Evolutionary conservation across 305 asterid species (phyloP), one percentile per base, ranked within the genome.

Genomic region (Solanum hybrid): DNA sequence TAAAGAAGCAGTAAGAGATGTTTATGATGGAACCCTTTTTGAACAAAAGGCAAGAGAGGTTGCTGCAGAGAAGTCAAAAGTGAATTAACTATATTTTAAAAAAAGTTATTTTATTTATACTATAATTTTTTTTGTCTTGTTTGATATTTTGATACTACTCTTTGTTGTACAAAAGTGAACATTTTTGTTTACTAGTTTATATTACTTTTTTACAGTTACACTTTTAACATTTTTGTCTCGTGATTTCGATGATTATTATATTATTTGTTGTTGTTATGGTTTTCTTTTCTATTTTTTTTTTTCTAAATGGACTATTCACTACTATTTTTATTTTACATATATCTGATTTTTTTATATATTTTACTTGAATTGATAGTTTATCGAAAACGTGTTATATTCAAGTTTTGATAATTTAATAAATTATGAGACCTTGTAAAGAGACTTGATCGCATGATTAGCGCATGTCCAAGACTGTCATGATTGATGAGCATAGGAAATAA

Each of bases 21-120:
- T 79, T 89, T 89, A 89, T 80, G 90, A 89, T 89, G 90, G 90
- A 51, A 78, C 29, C 68, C 61, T 89, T 17, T 89, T 89, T 34
- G 79, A 89, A 34, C 84, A 51, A 39, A 89, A 51, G 88, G 88
- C 78, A 12, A 65, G 39, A 41, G 88, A 79, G 17, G 26, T 79
- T 20, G 79, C 87, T 51, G 24, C 33, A 12, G 2, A 3, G 34
- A 75, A 29, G 22, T 75, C 80, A 75, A 75, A 29, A 75, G 7
- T 0, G 2, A 75, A 29, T 75, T 29, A 75, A 22, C 15, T 72
- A 72, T 26, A 72, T 27, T 73, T 27, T 0, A 38, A 38, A 27
- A 8, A 7, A 22, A 2, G 32, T 31, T 32, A 32, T 32, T 32
- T 32, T 32, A 32, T 32, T 32, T 32, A 32, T 32, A 32, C 33